Percentiles rank a stretch among this genome's conserved stretches.
phyloP scores from a whole-genome alignment of 495 filamentous ascomycete genomes.

The Poronia punctata region DNA sequence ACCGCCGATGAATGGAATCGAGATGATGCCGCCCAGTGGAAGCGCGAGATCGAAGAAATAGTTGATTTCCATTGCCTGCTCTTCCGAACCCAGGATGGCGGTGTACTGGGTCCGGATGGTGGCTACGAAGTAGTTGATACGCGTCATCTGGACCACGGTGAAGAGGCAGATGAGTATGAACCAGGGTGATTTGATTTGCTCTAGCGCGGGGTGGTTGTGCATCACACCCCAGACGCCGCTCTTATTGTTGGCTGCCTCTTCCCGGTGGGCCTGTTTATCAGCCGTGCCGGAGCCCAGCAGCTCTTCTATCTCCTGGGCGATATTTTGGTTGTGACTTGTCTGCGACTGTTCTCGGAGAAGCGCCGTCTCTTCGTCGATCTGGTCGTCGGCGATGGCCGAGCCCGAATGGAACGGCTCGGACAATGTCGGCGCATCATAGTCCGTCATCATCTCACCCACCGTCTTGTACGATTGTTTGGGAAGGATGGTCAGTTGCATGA shows the following conservation, averaged over 20 bases:
- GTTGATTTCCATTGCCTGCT: constrained; percentile 63
- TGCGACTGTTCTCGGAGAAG: constrained; percentile 53
- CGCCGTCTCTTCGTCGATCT: constrained; percentile 53
- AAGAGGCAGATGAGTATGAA: constrained; percentile 82
- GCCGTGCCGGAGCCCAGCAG: constrained; percentile 60
- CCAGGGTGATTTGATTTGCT: constrained; percentile 80
- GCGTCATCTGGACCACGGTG: constrained; percentile 84
- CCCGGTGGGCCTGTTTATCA: constrained; percentile 43
- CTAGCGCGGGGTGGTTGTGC: constrained; percentile 62
- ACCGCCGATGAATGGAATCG: constrained; percentile 81
- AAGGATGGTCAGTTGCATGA: constrained; percentile 69
- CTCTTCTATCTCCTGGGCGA: constrained; percentile 66
- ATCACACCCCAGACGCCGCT: constrained; percentile 84
- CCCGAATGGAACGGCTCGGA: constrained; percentile 13
- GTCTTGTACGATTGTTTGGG: constrained; percentile 81
- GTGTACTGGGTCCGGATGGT: constrained; percentile 83
- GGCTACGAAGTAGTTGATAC: constrained; percentile 97
- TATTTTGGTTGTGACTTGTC: constrained; percentile 55
- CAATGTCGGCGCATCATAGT: constrained; percentile 45
- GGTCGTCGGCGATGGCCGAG: constrained; percentile 45
- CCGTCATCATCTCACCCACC: constrained; percentile 68
- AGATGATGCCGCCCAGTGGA: constrained; percentile 74
- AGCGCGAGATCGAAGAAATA: constrained; percentile 83
- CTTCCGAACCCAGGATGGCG: constrained; percentile 57
- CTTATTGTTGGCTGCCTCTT: constrained; percentile 54